These are phyloP conservation scores for Asterophora lycoperdoides DNA, from an alignment of 768 basidiomycete species.

Conservation along the genomic window DNA sequence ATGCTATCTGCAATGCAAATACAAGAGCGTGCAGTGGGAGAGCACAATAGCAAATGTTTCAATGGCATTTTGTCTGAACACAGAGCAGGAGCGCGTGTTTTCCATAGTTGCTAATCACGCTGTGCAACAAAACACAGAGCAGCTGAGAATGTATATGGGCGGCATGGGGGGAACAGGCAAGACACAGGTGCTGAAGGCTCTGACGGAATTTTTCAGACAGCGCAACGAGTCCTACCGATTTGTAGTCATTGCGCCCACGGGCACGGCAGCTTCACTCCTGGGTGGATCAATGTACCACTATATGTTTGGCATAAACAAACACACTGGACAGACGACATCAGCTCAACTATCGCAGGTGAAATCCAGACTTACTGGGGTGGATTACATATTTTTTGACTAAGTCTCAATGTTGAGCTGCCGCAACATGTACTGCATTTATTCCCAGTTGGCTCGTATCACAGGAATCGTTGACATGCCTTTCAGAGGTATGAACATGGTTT, in stretches of 20 bases:
- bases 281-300: conserved; percentile 37
- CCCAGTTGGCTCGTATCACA: conserved; percentile 14
- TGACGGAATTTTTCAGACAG: not conserved
- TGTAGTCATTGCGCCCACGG: conserved; percentile 23
- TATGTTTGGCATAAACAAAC: conserved; percentile 22
- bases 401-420: conserved; percentile 36
- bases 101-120: conserved; percentile 18
- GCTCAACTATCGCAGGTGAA: conserved; percentile 17
- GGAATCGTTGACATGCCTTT: too few relatives aligned
- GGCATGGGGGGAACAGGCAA: conserved; percentile 33
- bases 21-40: not conserved
- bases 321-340: not conserved
- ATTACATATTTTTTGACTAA: conserved; percentile 40
- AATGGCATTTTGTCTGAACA: conserved; percentile 1
- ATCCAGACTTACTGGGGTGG: conserved; percentile 23
- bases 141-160: conserved; percentile 28
- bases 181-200: conserved; percentile 23
- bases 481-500: too few relatives aligned
- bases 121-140: conserved; percentile 2
- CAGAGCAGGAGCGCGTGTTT: conserved; percentile 11
- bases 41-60: not conserved
- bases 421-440: conserved; percentile 27
- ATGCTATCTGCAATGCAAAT: not conserved
- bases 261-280: conserved; percentile 30
- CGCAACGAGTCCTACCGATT: conserved; percentile 4